Conservation (phyloP, 2,329 filamentous ascomycete species). For the Calonectria pteridis region DNA sequence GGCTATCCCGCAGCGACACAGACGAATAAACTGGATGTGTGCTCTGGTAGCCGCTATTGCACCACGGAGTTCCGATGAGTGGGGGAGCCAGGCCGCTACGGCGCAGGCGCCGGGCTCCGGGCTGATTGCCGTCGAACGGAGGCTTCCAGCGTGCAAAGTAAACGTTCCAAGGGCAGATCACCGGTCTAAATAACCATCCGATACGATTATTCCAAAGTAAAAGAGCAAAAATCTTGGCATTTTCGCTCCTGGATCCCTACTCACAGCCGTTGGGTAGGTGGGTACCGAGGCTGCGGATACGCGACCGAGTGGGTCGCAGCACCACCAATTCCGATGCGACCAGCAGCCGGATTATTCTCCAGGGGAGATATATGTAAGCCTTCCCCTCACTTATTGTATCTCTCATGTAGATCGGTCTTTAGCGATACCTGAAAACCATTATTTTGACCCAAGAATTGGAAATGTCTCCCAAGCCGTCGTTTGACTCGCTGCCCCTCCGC, state of each 20-base stretch:
- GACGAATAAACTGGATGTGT: background rate
- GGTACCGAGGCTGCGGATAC: background rate
- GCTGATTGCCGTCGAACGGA: background rate
- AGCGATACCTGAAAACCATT: background rate
- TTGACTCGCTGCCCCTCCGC: slow-evolving; percentile 62
- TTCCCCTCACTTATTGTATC: slow-evolving; percentile 3
- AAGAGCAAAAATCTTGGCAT: background rate
- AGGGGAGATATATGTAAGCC: background rate
- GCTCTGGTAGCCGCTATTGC: background rate
- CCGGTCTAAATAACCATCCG: background rate
- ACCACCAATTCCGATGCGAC: background rate
- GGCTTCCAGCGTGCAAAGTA: background rate
- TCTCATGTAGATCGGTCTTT: no score
- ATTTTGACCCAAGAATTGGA: background rate
- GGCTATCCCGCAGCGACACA: background rate
- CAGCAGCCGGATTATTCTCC: background rate
- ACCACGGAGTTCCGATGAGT: background rate
- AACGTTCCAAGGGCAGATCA: background rate
- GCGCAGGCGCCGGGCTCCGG: background rate
- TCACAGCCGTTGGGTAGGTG: background rate
- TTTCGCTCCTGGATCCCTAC: background rate
- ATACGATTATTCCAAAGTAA: background rate
- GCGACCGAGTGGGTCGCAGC: background rate
- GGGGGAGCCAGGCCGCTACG: background rate
- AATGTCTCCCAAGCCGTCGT: slow-evolving; percentile 44